Evolutionary conservation across 495 filamentous ascomycete genomes (phyloP).

Genomic region (Penicillium cosmopolitanum): DNA sequence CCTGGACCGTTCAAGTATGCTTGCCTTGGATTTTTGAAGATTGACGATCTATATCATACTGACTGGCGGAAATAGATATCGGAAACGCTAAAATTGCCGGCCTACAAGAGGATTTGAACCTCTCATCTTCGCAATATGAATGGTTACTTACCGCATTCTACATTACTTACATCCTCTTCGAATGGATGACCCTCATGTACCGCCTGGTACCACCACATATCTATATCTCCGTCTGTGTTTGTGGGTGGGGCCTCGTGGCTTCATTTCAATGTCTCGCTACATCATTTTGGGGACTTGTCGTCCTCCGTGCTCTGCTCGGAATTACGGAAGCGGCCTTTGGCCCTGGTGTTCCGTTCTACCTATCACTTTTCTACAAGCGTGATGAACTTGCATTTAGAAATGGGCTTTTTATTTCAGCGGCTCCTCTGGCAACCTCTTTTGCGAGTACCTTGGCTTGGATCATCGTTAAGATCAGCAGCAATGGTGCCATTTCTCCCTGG

Average conservation of each 20-base stretch:
- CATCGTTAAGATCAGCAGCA: constrained; percentile 53
- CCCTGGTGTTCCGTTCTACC: constrained; percentile 64
- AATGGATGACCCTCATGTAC: constrained; percentile 71
- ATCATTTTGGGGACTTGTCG: constrained; percentile 48
- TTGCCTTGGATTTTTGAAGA: neutral
- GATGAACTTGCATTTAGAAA: constrained; percentile 65
- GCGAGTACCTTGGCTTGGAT: constrained; percentile 66
- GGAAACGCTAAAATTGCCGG: constrained; percentile 80
- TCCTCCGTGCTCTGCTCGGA: constrained; percentile 56
- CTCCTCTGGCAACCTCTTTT: constrained; percentile 68
- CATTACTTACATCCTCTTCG: constrained; percentile 75
- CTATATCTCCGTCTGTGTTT: constrained; percentile 55
- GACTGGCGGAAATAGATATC: constrained; percentile 57
- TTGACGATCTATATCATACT: constrained; percentile 3
- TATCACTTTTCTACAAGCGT: constrained; percentile 64
- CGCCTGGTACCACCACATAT: constrained; percentile 59
- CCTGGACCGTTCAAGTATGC: constrained; percentile 75
- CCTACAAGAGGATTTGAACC: constrained; percentile 64
- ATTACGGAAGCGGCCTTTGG: constrained; percentile 66
- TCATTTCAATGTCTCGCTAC: constrained; percentile 71
- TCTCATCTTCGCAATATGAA: constrained; percentile 61
- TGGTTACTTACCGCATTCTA: constrained; percentile 71
- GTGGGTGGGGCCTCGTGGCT: constrained; percentile 62
- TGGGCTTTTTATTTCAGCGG: constrained; percentile 65
- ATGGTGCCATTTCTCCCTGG: constrained; percentile 60